These are phyloP conservation scores for Leucocoprinus sp. DNA, from an alignment of 768 basidiomycete species.

Conservation along the genomic window DNA sequence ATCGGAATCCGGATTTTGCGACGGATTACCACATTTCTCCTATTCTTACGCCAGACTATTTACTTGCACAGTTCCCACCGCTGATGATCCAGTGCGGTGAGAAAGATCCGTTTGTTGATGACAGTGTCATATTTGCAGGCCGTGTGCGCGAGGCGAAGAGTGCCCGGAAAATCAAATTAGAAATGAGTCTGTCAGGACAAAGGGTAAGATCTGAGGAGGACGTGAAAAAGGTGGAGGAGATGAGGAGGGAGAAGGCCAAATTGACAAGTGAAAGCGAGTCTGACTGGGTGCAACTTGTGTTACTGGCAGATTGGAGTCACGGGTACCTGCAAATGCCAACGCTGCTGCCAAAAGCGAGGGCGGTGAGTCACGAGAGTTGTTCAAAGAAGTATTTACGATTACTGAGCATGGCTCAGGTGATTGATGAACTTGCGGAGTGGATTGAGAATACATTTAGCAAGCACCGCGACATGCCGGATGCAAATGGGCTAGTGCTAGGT, in stretches of 20 bases:
- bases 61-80: slow-evolving; percentile 91
- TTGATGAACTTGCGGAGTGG: slow-evolving; percentile 85
- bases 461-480: slow-evolving; percentile 16
- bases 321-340: slow-evolving; percentile 94
- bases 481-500: slow-evolving; percentile 7
- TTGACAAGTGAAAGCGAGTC: slow-evolving; percentile 69
- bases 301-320: slow-evolving; percentile 96
- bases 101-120: slow-evolving; percentile 91
- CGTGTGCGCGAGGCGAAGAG: slow-evolving; percentile 93
- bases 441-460: slow-evolving; percentile 70
- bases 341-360: slow-evolving; percentile 75
- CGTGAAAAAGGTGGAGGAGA: slow-evolving; percentile 24
- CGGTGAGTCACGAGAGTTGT: slow-evolving; percentile 25
- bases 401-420: slow-evolving; percentile 30
- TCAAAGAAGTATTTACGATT: background rate
- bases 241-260: slow-evolving; percentile 53
- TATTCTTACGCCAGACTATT: slow-evolving; percentile 72
- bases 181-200: slow-evolving; percentile 49
- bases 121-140: slow-evolving; percentile 94
- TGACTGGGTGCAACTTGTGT: slow-evolving; percentile 90
- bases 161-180: slow-evolving; percentile 66
- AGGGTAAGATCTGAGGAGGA: slow-evolving; percentile 56
- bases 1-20: slow-evolving; percentile 88
- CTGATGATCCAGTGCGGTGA: slow-evolving; percentile 93
- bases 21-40: slow-evolving; percentile 96